Evolutionary conservation across 1,139 yeast species (phyloP).

Genomic region (Schwanniomyces etchellsii): DNA sequence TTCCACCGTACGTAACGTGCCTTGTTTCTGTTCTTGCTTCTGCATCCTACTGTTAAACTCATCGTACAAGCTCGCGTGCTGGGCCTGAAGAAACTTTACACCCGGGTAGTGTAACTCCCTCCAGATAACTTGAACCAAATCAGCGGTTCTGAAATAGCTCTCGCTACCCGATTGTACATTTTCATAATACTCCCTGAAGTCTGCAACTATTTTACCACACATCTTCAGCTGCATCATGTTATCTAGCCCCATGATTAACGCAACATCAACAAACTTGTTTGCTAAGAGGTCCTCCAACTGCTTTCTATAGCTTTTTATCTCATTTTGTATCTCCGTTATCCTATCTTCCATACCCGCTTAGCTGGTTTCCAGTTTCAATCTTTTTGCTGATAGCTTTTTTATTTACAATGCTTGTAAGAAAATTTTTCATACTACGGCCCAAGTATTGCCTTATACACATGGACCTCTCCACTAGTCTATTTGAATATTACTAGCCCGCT

Average conservation of each 20-base stretch:
- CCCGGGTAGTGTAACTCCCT: constrained; percentile 58
- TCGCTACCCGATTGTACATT: constrained; percentile 5
- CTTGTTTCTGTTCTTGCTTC: constrained; percentile 12
- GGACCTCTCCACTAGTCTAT: too few species aligned
- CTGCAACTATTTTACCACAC: constrained; percentile 29
- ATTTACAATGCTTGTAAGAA: too few species aligned
- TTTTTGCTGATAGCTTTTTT: too few species aligned
- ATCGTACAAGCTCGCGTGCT: constrained; percentile 27
- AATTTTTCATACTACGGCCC: too few species aligned
- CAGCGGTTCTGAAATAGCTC: constrained; percentile 23
- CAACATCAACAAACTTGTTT: constrained; percentile 33
- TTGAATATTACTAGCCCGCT: too few species aligned
- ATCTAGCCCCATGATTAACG: constrained; percentile 40
- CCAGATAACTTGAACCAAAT: constrained; percentile 49
- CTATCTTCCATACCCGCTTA: too few species aligned
- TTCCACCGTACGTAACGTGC: constrained; percentile 37
- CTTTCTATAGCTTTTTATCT: constrained; percentile 18
- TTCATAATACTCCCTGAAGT: constrained; percentile 21
- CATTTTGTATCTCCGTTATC: constrained; percentile 10
- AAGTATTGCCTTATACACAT: too few species aligned
- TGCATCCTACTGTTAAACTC: constrained; percentile 8
- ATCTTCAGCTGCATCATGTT: constrained; percentile 39
- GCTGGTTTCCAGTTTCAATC: too few species aligned
- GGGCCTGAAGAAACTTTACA: constrained; percentile 46
- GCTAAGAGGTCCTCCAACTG: constrained; percentile 26